These are phyloP conservation scores for Penicillium roqueforti DNA, from an alignment of 495 filamentous ascomycete species.

Conservation along the genomic window DNA sequence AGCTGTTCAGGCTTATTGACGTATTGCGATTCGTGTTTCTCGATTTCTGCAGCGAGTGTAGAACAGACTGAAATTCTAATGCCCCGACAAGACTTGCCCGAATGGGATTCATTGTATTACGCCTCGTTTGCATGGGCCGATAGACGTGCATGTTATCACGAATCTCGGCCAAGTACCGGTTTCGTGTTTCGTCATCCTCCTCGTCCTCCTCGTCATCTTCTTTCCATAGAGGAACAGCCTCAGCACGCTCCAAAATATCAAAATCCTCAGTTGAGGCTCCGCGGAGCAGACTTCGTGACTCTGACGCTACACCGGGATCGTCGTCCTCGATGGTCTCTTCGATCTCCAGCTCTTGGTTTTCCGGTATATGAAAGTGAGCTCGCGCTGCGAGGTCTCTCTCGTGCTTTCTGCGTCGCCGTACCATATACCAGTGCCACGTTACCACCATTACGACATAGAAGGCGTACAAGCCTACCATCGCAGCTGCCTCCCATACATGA, in stretches of 20 bases:
- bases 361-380: constrained; percentile 63
- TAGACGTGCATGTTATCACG: constrained; percentile 88
- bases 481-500: constrained; percentile 78
- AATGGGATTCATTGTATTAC: constrained; percentile 76
- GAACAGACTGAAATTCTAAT: constrained; percentile 86
- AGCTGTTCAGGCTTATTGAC: constrained; percentile 64
- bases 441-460: constrained; percentile 91
- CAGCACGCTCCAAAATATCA: constrained; percentile 63
- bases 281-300: constrained; percentile 49
- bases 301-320: constrained; percentile 53
- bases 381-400: constrained; percentile 66
- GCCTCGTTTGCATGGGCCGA: constrained; percentile 60
- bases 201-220: constrained; percentile 51
- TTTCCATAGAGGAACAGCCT: constrained; percentile 39
- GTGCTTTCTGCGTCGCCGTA: constrained; percentile 53
- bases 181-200: constrained; percentile 67
- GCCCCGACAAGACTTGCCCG: constrained; percentile 90
- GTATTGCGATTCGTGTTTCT: constrained; percentile 62
- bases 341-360: constrained; percentile 66
- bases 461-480: constrained; percentile 88
- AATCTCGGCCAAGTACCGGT: constrained; percentile 74
- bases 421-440: constrained; percentile 84
- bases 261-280: constrained; percentile 63
- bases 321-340: constrained; percentile 68
- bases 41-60: constrained; percentile 75